Conservation (phyloP, 371 early-diverging fungal genomes). For the Nematocida sp. region DNA sequence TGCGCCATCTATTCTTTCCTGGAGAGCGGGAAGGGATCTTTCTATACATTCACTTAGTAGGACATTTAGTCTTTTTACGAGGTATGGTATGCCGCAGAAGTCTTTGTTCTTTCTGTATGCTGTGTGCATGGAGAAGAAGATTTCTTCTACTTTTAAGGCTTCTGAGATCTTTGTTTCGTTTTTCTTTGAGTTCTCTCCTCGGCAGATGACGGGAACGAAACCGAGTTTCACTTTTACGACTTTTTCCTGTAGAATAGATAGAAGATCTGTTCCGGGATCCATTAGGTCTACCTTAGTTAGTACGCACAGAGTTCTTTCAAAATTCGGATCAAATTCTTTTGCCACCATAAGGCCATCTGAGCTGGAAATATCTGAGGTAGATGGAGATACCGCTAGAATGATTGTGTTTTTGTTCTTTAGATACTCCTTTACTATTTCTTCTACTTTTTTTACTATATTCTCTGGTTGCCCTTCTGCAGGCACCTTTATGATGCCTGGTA, state of each 20-base stretch:
- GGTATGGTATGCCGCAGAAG: slow-evolving; percentile 92
- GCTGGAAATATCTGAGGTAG: slow-evolving; percentile 94
- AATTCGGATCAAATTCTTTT: slow-evolving; percentile 82
- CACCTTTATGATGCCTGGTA: slow-evolving; percentile 83
- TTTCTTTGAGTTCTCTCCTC: slow-evolving; percentile 82
- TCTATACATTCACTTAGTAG: slow-evolving; percentile 69
- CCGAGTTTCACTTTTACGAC: slow-evolving; percentile 86
- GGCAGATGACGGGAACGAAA: slow-evolving; percentile 91
- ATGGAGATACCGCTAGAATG: slow-evolving; percentile 86
- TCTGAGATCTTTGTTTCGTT: slow-evolving; percentile 75
- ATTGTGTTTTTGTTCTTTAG: slow-evolving; percentile 84
- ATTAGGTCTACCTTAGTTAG: slow-evolving; percentile 96
- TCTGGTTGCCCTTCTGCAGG: slow-evolving; percentile 89
- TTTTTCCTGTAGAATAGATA: slow-evolving; percentile 83
- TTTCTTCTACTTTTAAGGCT: slow-evolving; percentile 79
- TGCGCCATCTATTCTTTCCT: slow-evolving; percentile 56
- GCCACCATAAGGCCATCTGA: slow-evolving; percentile 90
- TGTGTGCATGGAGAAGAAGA: slow-evolving; percentile 82
- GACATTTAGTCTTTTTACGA: slow-evolving; percentile 85
- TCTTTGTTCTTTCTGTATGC: slow-evolving; percentile 85
- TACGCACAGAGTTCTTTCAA: slow-evolving; percentile 88
- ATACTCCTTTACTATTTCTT: slow-evolving; percentile 82
- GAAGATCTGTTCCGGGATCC: slow-evolving; percentile 79
- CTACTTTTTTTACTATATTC: slow-evolving; percentile 80
- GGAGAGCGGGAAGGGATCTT: slow-evolving; percentile 57